Evolutionary conservation across 495 filamentous ascomycete species (phyloP).

Genomic region (Penicillium macrosclerotiorum): DNA sequence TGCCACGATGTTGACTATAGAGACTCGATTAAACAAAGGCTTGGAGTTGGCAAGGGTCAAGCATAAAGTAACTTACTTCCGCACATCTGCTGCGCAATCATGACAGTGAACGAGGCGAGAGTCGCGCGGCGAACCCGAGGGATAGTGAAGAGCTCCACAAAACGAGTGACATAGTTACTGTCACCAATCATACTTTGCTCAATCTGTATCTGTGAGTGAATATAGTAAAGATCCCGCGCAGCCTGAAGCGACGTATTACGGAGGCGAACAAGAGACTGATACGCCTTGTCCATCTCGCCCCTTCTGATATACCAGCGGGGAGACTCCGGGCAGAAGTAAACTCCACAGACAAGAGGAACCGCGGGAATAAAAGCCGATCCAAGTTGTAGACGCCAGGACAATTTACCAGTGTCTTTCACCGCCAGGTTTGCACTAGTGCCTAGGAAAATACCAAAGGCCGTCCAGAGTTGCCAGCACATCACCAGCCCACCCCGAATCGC

Average conservation of each 20-base stretch:
- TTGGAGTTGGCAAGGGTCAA: background rate
- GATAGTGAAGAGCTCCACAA: constrained; percentile 65
- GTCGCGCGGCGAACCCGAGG: constrained; percentile 67
- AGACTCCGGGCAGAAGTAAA: constrained; percentile 67
- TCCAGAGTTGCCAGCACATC: constrained; percentile 61
- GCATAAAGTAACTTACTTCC: constrained; percentile 53
- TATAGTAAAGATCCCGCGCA: constrained; percentile 66
- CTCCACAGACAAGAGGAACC: constrained; percentile 58
- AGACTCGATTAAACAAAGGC: background rate
- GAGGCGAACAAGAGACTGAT: constrained; percentile 57
- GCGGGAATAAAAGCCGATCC: constrained; percentile 71
- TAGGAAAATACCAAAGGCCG: constrained; percentile 59
- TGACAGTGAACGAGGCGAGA: constrained; percentile 62
- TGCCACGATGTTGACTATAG: constrained; percentile 59
- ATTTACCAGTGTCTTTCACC: constrained; percentile 50
- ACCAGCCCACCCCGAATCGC: constrained; percentile 61
- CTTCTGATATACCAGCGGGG: constrained; percentile 70
- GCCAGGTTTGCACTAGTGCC: constrained; percentile 61
- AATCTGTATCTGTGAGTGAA: constrained; percentile 57
- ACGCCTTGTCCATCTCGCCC: constrained; percentile 53
- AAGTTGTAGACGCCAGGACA: constrained; percentile 64
- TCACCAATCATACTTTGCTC: constrained; percentile 48
- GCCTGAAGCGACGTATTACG: constrained; percentile 60
- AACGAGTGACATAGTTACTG: constrained; percentile 53
- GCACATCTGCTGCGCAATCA: constrained; percentile 85